A percentile compares a stretch with the other conserved stretches of the same genome.
Conservation (phyloP, 306 rosid genomes). For the Potentilla sterilis region DNA sequence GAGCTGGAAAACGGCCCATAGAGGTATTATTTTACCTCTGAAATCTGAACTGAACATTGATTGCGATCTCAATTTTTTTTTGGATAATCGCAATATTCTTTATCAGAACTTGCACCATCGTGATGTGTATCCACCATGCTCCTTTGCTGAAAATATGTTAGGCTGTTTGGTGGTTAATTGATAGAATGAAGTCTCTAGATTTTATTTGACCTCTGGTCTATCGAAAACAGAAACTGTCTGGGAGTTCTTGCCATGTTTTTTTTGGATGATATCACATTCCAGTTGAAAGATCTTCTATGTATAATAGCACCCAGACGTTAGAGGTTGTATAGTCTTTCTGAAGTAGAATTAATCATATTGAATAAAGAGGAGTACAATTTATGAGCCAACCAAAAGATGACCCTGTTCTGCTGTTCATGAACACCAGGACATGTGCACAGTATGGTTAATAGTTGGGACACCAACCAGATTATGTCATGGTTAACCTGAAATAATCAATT, state of each 20-base stretch:
- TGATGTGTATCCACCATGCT: neutral
- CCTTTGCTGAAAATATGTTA: neutral
- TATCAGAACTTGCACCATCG: neutral
- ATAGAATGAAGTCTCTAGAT: neutral
- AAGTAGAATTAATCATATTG: too few species aligned
- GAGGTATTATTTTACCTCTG: constrained; percentile 37
- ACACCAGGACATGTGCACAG: neutral
- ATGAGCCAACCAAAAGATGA: neutral
- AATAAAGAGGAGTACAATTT: neutral
- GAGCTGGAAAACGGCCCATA: neutral
- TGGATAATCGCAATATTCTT: neutral
- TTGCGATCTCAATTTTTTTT: constrained; percentile 3
- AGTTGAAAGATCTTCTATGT: neutral
- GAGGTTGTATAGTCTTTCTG: neutral
- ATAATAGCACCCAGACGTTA: neutral
- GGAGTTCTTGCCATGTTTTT: neutral
- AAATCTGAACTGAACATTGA: constrained; percentile 4
- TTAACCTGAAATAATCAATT: neutral
- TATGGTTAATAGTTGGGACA: neutral
- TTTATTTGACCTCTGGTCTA: neutral
- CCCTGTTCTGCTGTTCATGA: neutral
- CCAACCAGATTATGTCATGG: neutral
- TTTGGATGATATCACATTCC: neutral
- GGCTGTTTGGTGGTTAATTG: neutral
- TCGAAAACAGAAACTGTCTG: neutral